phyloP scores from a whole-genome alignment of 108 stramenopile genomes.

The Aurantiochytrium sp. region DNA sequence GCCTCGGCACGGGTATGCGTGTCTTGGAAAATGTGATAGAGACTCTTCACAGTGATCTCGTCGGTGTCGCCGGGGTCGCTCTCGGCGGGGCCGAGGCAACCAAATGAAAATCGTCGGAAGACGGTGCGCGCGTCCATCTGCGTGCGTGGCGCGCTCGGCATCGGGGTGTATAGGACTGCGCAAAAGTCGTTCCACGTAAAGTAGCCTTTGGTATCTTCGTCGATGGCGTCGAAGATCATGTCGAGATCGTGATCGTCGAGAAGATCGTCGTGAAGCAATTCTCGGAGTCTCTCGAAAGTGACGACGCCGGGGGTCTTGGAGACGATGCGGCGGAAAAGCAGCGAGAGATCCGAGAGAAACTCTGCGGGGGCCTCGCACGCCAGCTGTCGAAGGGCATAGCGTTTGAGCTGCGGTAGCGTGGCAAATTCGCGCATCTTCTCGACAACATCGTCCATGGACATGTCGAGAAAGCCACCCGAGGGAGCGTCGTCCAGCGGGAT shows the following conservation, averaged over 20 bases:
- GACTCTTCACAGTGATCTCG: neutral
- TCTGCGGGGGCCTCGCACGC: neutral
- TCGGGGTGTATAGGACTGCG: neutral
- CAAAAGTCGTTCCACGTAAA: neutral
- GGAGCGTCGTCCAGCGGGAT: no score
- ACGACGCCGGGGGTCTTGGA: neutral
- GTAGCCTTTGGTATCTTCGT: neutral
- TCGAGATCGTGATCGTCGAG: neutral
- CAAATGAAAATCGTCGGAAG: no score
- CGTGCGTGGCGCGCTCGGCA: neutral
- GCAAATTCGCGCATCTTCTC: neutral
- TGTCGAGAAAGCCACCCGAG: neutral
- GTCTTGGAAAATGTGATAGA: neutral
- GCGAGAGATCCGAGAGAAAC: neutral
- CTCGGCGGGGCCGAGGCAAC: no score
- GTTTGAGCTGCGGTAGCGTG: neutral
- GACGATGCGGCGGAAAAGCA: neutral
- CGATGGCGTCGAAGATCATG: neutral
- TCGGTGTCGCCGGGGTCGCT: neutral
- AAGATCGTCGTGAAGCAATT: neutral
- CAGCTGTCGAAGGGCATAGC: neutral
- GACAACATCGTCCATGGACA: neutral
- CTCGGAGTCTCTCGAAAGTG: neutral
- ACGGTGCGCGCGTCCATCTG: neutral
- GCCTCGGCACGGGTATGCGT: neutral